A percentile compares a stretch with the other conserved stretches of the same genome.
Conservation (phyloP, 208 protist species). For the Acanthamoeba triangularis region DNA sequence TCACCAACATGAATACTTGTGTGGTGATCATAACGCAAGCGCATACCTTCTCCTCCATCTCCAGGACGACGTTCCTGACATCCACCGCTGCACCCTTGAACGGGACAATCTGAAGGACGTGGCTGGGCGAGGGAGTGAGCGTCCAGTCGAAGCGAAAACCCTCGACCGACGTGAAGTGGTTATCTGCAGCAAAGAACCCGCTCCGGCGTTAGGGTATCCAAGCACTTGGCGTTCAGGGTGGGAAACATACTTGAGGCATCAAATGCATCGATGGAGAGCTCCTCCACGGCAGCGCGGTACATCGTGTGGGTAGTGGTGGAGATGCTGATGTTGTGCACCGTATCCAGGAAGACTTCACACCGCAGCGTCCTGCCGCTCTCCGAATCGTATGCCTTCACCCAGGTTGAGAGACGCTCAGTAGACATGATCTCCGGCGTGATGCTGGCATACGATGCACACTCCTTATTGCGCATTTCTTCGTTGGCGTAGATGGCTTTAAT, state of each 20-base stretch:
- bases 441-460: background rate
- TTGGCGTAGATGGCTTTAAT: slow-evolving; percentile 46
- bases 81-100: slow-evolving; percentile 68
- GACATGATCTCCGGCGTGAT: slow-evolving; percentile 74
- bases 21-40: background rate
- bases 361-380: slow-evolving; percentile 55
- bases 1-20: background rate
- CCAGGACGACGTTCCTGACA: slow-evolving; percentile 15
- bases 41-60: slow-evolving; percentile 72
- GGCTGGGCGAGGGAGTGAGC: slow-evolving; percentile 48
- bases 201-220: background rate
- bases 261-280: slow-evolving; percentile 57
- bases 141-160: slow-evolving; percentile 74
- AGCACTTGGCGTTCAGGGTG: background rate
- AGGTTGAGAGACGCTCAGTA: slow-evolving; percentile 69
- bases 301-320: slow-evolving; percentile 73
- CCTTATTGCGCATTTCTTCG: slow-evolving; percentile 28
- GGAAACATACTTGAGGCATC: slow-evolving; percentile 45
- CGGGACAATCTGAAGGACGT: slow-evolving; percentile 69
- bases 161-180: slow-evolving; percentile 66
- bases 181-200: background rate
- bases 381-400: slow-evolving; percentile 49
- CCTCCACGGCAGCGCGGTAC: slow-evolving; percentile 63
- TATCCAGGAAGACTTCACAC: slow-evolving; percentile 73
- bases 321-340: slow-evolving; percentile 58